phyloP scores from a whole-genome alignment of 2,329 filamentous ascomycete species.

The Alternaria gaisen region DNA sequence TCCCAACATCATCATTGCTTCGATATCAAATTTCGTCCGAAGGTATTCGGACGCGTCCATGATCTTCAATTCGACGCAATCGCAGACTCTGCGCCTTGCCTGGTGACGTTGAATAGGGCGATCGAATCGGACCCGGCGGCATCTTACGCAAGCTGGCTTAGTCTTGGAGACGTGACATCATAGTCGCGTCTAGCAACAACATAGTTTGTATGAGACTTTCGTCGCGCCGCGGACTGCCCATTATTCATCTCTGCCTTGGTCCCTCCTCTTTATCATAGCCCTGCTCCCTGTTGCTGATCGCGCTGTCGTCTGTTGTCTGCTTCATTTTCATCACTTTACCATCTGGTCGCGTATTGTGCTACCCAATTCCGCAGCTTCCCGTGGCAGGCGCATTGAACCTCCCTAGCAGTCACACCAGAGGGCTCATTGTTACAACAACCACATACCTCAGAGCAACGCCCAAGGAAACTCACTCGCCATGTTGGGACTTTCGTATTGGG shows the following conservation, averaged over 20 bases:
- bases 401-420: background rate
- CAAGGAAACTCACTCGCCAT: constrained; percentile 25
- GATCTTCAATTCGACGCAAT: constrained; percentile 6
- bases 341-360: constrained; percentile 12
- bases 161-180: constrained; percentile 22
- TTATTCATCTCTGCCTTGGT: constrained; percentile 12
- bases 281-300: constrained; percentile 6
- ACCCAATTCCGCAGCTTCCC: constrained; percentile 13
- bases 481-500: constrained; percentile 61
- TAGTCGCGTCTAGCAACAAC: constrained; percentile 16
- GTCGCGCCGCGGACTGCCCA: background rate
- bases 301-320: constrained; percentile 2
- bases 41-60: background rate
- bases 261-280: constrained; percentile 10
- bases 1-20: constrained; percentile 8
- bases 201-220: constrained; percentile 18
- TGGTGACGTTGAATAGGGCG: constrained; percentile 17
- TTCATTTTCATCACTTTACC: constrained; percentile 2
- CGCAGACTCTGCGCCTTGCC: constrained; percentile 7
- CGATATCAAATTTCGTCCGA: background rate
- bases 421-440: background rate
- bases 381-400: constrained; percentile 5
- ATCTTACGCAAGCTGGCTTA: constrained; percentile 18
- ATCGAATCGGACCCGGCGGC: constrained; percentile 14
- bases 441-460: background rate